Evolutionary conservation across 768 basidiomycete species (phyloP).

Genomic region (Mycena polygramma): DNA sequence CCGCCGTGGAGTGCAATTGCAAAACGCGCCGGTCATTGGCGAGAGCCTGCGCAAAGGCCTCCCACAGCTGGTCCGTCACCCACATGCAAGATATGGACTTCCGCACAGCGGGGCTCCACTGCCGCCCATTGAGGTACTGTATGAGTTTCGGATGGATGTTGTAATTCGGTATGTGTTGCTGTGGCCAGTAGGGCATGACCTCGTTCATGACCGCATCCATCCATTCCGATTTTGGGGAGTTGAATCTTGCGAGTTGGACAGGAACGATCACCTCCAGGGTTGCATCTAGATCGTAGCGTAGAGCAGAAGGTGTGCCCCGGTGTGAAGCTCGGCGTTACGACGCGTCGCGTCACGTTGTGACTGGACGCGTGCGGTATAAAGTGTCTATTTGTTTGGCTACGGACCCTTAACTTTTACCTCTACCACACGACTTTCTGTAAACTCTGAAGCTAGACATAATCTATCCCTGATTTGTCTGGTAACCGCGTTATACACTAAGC

Average conservation of each 20-base stretch:
- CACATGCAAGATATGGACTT: background rate
- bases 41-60: background rate
- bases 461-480: too few relatives aligned
- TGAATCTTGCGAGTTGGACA: background rate
- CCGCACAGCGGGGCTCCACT: background rate
- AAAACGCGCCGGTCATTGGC: background rate
- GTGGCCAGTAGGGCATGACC: background rate
- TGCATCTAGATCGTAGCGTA: background rate
- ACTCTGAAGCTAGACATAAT: too few relatives aligned
- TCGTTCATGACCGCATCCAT: background rate
- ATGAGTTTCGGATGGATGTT: background rate
- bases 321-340: too few relatives aligned
- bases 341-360: too few relatives aligned
- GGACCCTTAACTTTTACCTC: too few relatives aligned
- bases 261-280: background rate
- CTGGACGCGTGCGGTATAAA: too few relatives aligned
- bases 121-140: background rate
- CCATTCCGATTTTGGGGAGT: background rate
- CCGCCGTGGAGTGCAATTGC: background rate
- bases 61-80: background rate
- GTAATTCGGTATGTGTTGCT: background rate
- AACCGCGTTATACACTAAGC: too few relatives aligned
- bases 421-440: too few relatives aligned
- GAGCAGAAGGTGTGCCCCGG: background rate
- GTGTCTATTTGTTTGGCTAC: too few relatives aligned